Evolutionary conservation across 1,284 basidiomycete genomes (phyloP), one percentile per base, ranked within the genome.

Genomic region (Puccinia coronata): DNA sequence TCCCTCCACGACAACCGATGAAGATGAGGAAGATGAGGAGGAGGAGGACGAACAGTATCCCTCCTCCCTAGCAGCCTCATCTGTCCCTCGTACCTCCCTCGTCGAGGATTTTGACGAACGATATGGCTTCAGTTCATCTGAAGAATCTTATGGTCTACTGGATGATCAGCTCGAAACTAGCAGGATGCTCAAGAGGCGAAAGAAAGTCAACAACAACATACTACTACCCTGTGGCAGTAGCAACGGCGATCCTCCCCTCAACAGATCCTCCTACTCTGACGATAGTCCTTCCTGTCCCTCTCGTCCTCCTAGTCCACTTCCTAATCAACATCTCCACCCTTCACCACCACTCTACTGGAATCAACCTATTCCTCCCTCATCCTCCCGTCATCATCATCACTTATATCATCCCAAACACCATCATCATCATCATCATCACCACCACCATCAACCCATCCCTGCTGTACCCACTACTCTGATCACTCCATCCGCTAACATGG

Each of bases 121-220:
- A 20, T 75, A 61, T 18, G 57, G 57, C 18, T 72, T 80, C 47
- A 71, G 59, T 51, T 80, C 78, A 11, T 80, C 78, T 14, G 78
- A 80, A 16, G 67, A 70, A 47, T 80, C 78, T 28, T 79, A 49
- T 20, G 63, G 63, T 1, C 49, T 57, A 57, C 34, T 79, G 4
- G 31, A 39, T 23, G 36, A 53, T 14, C 63, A 79, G 28, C 63
- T 51, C 34, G 47, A 72, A 25, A 39, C 36, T 1, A 39, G 5
- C 2, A 57, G 34, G 25, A 72, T 72, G 28, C 69, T 80, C 55
- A 72, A 81, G 25, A 51, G 70, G 53, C 41, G 70, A 53, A 49
- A 72, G 53, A 53, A 72, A 36, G n/a, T 70, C 28, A 25, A 31
- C 51, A 39, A 39, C 28, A 3, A 31, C 36, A 8, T 36, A 39